Conservation (phyloP, 257 asterid genomes). For the Solanum raphanifolium region DNA sequence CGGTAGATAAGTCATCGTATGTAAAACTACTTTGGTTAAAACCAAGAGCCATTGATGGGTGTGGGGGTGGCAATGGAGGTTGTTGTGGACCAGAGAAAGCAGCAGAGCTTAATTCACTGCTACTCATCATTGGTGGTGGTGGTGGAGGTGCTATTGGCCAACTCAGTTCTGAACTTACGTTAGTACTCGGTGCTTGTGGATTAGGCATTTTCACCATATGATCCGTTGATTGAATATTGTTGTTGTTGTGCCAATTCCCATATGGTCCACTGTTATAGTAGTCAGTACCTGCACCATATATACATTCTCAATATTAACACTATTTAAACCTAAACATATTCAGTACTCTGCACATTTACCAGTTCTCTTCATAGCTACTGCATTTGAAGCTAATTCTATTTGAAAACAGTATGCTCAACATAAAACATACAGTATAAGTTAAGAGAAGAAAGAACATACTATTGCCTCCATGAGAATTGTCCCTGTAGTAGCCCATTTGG, state of each 20-base stretch:
- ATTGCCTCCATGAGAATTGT: slow-evolving; percentile 31
- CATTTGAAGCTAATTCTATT: slow-evolving; percentile 1
- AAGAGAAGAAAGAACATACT: slow-evolving; percentile 18
- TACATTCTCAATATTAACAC: slow-evolving; percentile 36
- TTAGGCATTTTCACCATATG: slow-evolving; percentile 38
- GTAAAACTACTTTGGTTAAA: slow-evolving; percentile 41
- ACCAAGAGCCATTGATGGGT: slow-evolving; percentile 27
- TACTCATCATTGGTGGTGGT: slow-evolving; percentile 56
- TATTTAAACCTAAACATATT: no score
- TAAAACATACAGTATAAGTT: not conserved
- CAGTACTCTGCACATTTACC: not conserved
- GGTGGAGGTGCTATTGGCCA: slow-evolving; percentile 81
- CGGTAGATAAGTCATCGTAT: slow-evolving; percentile 36
- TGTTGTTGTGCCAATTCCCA: slow-evolving; percentile 33
- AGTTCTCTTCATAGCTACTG: not conserved
- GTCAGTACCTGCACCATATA: not conserved
- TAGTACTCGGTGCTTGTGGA: slow-evolving; percentile 30
- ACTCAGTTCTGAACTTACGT: slow-evolving; percentile 52
- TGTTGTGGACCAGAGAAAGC: slow-evolving; percentile 49
- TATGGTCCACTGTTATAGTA: slow-evolving; percentile 27
- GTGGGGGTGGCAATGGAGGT: slow-evolving; percentile 39
- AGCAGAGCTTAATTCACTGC: slow-evolving; percentile 55
- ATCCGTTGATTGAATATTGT: slow-evolving; percentile 16
- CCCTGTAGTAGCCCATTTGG: slow-evolving; percentile 55
- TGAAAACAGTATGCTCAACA: not conserved